Base-by-base conservation (phyloP, 2,329 filamentous ascomycete genomes). In the Colletotrichum sp. region DNA sequence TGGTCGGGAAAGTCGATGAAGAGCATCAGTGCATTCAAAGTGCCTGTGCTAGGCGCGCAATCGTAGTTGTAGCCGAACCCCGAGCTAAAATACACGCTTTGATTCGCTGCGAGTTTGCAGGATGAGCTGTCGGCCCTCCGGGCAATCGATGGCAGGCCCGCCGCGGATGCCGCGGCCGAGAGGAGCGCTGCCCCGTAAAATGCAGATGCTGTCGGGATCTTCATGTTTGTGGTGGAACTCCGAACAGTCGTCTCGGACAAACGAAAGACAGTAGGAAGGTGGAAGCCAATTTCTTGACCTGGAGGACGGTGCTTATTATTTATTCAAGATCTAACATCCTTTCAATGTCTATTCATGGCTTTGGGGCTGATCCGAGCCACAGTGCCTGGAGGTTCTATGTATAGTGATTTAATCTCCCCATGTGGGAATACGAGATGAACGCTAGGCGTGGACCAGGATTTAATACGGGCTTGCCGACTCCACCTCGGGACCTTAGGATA, bases 1-100 rank as follows among this genome's bases (percentile, higher is more conserved):
- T 57, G 66, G 12, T 85, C 83, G 3, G 78, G 71, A 65, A 85
- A 85, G 78, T 86, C 84, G 69, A 86, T 79, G 72, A 86, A 86
- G 36, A 86, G 78, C 83, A 86, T 85, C 70, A 79, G 81, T 18
- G 79, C 82, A 12, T 71, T 78, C 3, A 84, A 77, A 0, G 80
- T 80, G 10, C 84, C 84, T 1, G 78, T 80, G 69, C 81, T 82
- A 1, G 83, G 80, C 3, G 82, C 82, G 70, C 83, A 85, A 70
- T 83, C 79, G 12, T 77, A 34, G 9, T 79, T 67, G 71, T 78
- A 80, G 8, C 79, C 80, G 75, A 84, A 84, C 0, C 83, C 83
- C 4, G 78, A 64, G 77, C 83, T 84, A 7, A 82, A 78, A 59
- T 80, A 79, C 7, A 81, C 79, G 63, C 76, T 69, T 24, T 77